Percentiles rank a stretch among this genome's conserved stretches.
Conservation (phyloP, 345 rosid genomes). For the Citrus hindsii region DNA sequence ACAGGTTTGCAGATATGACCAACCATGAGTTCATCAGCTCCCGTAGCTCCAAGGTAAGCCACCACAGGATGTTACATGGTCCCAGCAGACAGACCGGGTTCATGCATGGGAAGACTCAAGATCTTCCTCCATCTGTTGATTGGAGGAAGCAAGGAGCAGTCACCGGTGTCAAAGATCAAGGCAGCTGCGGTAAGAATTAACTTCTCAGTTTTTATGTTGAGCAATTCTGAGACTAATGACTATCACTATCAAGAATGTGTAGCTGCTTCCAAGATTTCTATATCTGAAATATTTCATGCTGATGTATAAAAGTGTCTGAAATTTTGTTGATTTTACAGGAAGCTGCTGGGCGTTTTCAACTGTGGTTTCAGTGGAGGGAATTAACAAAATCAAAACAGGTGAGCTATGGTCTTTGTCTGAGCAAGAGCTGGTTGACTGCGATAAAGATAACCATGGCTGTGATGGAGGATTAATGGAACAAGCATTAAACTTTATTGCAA, state of each 20-base stretch:
- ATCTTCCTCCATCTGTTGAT: conserved; percentile 31
- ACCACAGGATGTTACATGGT: conserved; percentile 28
- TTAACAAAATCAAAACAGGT: conserved; percentile 44
- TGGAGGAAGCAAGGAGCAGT: conserved; percentile 44
- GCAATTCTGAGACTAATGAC: neutral
- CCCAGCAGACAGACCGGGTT: conserved; percentile 16
- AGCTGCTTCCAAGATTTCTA: neutral
- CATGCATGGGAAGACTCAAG: conserved; percentile 16
- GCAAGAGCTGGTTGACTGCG: conserved; percentile 34
- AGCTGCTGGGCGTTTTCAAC: conserved; percentile 43
- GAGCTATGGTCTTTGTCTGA: conserved; percentile 30
- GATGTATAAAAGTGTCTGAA: neutral
- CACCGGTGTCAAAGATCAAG: conserved; percentile 33
- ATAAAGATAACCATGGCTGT: conserved; percentile 49
- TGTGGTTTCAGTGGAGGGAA: conserved; percentile 32
- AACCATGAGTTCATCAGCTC: conserved; percentile 34
- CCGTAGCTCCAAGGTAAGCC: conserved; percentile 37
- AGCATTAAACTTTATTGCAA: conserved; percentile 60
- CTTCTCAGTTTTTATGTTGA: neutral
- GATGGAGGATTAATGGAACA: conserved; percentile 69
- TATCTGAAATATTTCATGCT: neutral
- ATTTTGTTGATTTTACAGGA: conserved; percentile 15
- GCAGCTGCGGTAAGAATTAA: conserved; percentile 27
- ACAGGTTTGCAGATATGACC: conserved; percentile 38
- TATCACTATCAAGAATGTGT: neutral